Base-by-base conservation (phyloP, 305 asterid genomes). In the Fraxinus floribunda region DNA sequence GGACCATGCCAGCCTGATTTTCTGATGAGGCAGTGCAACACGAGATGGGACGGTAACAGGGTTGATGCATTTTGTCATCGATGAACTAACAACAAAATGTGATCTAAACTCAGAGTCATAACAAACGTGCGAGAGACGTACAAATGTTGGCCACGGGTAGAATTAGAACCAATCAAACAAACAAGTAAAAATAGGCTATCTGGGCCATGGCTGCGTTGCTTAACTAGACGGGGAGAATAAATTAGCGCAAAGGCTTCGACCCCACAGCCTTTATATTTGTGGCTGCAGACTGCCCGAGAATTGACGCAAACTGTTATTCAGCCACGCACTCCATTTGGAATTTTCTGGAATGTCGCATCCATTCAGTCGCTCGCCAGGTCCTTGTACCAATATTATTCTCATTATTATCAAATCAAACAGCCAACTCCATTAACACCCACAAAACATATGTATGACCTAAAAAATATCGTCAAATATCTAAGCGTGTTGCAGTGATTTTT, bases 201-300 rank as follows among this genome's bases (percentile, higher is more conserved):
- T 79, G 88, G 91, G 89, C 85, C 90, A 84, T 18, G 62, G 80
- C 79, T 30, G 76, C 84, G 89, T 83, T 81, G 82, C 83, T 82
- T 64, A 87, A 88, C 79, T 78, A 76, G 87, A 89, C 90, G 90
- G 29, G 29, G 64, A 85, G 85, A 90, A 84, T 83, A 78, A 76
- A 83, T 78, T 73, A 70, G 44, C 11, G n/a, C 52, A 29, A 81
- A 36, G 60, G 22, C 2, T 76, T 29, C 44, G 62, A 75, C 85
- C 88, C 89, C 89, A 84, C 84, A 4, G n/a, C 81, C 60, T 84
- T 85, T 82, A 44, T 84, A 78, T 84, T 84, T 81, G 93, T 90
- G 93, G 93, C 89, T 57, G 41, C 75, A 80, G 73, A 79, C 83
- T 78, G 70, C 87, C 74, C 35, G 9, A 26, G 76, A 79, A 5